Evolutionary conservation across 495 filamentous ascomycete genomes (phyloP), one percentile per base, ranked within the genome.

Genomic region (Hyphodiscus hymeniophilus): DNA sequence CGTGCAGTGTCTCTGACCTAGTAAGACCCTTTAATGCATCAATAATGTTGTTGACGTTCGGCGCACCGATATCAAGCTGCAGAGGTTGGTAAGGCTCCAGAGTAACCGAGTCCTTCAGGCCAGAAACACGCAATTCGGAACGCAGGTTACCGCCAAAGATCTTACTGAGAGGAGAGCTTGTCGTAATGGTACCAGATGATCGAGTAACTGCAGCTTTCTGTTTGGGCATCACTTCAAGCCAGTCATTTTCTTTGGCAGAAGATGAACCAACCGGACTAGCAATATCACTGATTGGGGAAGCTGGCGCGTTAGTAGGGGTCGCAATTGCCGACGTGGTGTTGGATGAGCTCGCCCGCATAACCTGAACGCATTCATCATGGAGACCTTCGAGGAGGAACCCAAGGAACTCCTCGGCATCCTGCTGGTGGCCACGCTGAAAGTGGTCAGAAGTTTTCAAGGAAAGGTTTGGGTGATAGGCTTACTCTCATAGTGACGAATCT

Each of bases 381-480:
- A 98, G 76, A 42, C 87, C 86, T 55, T 94, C 89, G 7, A 98
- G 73, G 31, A 97, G 72, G 56, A 97, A 96, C 0, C 92, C 94
- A 6, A 98, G 70, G 63, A 98, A 98, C 52, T 98, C 92, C 61
- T 98, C 88, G 7, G 94, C 94, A 69, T 98, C 92, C 72, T 98
- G 90, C 61, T 98, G 92, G 48, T 97, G 94, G 1, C 92, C 92
- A 41, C 89, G 84, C 54, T 60, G 42, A 11, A 47, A 8, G 18
- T 13, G 35, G 26, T 55, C 30, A 39, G 46, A 17, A 28, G 20
- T 15, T 21, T 20, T 6, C 4, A 44, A 16, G 12, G 8, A 42
- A 30, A 17, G 5, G 16, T 12, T 8, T 36, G 11, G 32, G 39
- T 16, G 82, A 24, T n/a, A n/a, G n/a, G 48, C 49, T 49, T 44